These are phyloP conservation scores for Candida argentea DNA, from an alignment of 805 yeast species.

Conservation along the genomic window DNA sequence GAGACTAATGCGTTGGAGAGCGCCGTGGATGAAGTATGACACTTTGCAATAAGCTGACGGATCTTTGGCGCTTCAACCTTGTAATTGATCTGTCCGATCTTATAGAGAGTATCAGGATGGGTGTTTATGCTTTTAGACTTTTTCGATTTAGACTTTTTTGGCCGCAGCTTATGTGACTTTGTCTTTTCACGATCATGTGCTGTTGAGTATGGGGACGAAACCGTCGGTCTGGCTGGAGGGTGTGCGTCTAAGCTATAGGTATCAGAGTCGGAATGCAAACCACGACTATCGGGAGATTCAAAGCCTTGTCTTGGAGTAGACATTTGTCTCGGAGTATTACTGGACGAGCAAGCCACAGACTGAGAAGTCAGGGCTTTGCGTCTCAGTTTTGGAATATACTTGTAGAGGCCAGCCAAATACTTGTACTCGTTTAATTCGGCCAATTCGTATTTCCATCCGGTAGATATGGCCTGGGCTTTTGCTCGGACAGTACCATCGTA, in stretches of 20 bases:
- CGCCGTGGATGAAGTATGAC: slow-evolving; percentile 64
- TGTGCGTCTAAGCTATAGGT: slow-evolving; percentile 3
- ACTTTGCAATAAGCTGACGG: slow-evolving; percentile 56
- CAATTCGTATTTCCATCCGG: slow-evolving; percentile 60
- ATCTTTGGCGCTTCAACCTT: slow-evolving; percentile 67
- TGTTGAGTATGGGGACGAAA: slow-evolving; percentile 12
- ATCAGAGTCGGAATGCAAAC: slow-evolving; percentile 1
- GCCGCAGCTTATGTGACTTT: slow-evolving; percentile 1
- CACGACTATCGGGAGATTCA: neutral
- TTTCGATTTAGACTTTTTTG: slow-evolving; percentile 7
- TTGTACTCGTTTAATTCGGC: slow-evolving; percentile 37
- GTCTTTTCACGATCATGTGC: slow-evolving; percentile 3
- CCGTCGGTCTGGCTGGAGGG: slow-evolving; percentile 18
- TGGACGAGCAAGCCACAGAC: neutral
- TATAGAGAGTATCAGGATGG: slow-evolving; percentile 40
- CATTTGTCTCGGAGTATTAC: slow-evolving; percentile 1
- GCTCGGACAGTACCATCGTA: slow-evolving; percentile 34
- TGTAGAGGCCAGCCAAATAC: slow-evolving; percentile 38
- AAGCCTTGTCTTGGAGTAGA: neutral
- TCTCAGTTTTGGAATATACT: slow-evolving; percentile 25
- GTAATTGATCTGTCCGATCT: slow-evolving; percentile 61
- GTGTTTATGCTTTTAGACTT: slow-evolving; percentile 5
- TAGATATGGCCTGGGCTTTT: slow-evolving; percentile 40
- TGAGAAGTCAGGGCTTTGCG: neutral
- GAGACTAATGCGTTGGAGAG: slow-evolving; percentile 40